Percentiles rank a stretch among this genome's conserved stretches.
Evolutionary conservation across 2,329 filamentous ascomycete genomes (phyloP).

Genomic region (Talaromyces albobiverticillius): DNA sequence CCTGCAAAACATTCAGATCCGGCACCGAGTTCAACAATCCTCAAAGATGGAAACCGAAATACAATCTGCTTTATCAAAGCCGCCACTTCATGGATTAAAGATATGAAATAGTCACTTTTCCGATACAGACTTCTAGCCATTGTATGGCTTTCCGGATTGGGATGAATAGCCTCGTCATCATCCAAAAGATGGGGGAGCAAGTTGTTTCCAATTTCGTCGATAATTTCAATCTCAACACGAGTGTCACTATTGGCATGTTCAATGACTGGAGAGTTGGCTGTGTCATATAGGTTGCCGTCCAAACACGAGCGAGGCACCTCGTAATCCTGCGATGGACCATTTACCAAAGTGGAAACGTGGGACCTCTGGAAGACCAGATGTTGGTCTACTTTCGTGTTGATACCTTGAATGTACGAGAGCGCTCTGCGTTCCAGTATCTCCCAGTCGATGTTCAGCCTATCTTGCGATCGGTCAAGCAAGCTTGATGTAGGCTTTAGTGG

Average conservation of each 20-base stretch:
- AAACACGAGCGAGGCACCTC: too few species aligned
- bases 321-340: too few species aligned
- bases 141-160: neutral
- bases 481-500: neutral
- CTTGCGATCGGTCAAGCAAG: neutral
- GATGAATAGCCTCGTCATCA: neutral
- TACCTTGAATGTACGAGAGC: neutral
- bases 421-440: neutral
- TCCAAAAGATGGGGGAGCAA: neutral
- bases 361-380: too few species aligned
- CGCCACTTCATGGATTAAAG: slow-evolving; percentile 8
- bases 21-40: slow-evolving; percentile 45
- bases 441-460: neutral
- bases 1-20: slow-evolving; percentile 44
- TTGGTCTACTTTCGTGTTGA: neutral
- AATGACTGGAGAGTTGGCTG: too few species aligned
- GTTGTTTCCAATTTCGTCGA: neutral
- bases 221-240: neutral
- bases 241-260: too few species aligned
- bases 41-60: slow-evolving; percentile 40
- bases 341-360: too few species aligned
- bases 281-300: too few species aligned
- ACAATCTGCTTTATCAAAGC: slow-evolving; percentile 34
- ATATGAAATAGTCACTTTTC: neutral
- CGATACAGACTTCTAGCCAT: neutral